Base-by-base conservation (phyloP, 345 rosid species). In the Euphorbia lathyris region DNA sequence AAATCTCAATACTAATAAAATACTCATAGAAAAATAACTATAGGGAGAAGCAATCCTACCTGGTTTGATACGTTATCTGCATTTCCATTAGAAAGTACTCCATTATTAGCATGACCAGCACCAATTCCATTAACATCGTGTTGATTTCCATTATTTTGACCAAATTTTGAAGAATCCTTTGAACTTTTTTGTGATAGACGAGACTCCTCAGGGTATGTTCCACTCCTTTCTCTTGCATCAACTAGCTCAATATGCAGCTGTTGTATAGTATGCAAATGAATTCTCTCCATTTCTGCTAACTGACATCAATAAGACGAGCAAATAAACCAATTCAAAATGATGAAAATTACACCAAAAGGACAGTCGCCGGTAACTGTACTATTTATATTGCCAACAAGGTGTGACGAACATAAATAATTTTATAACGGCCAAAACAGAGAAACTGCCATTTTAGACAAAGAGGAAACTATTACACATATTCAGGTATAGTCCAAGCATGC, bases 231-330 rank as follows among this genome's bases (percentile, higher is more conserved):
- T 76, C 85, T 92, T 14, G 79, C 81, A 76, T 86, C 92, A 69
- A 91, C 90, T 74, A 92, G 81, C 79, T 92, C 92, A 76, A 78
- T 76, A 67, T 90, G 98, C 80, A 92, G 98, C 68, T 92, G 99
- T 68, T 92, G 96, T 52, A 95, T 78, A 66, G 92, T 74, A 81
- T 87, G 97, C 77, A 83, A 40, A 80, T 92, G 97, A 76, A 84
- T 72, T 77, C 97, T 85, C 86, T 94, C 98, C 88, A 91, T 85
- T 77, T 95, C 99, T 9, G 80, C 83, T 81, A 92, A 85, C 99
- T 95, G 85, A 73, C 67, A 72, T 42, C 66, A 74, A 66, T 25
- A 64, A 74, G 63, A 73, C 34, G 16, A 30, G 45, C 62, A 66
- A 71, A 65, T 16, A 27, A 22, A 55, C 76, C 75, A 74, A 80